Base-by-base conservation (phyloP, 2,329 filamentous ascomycete species). In the Pyricularia grisea region DNA sequence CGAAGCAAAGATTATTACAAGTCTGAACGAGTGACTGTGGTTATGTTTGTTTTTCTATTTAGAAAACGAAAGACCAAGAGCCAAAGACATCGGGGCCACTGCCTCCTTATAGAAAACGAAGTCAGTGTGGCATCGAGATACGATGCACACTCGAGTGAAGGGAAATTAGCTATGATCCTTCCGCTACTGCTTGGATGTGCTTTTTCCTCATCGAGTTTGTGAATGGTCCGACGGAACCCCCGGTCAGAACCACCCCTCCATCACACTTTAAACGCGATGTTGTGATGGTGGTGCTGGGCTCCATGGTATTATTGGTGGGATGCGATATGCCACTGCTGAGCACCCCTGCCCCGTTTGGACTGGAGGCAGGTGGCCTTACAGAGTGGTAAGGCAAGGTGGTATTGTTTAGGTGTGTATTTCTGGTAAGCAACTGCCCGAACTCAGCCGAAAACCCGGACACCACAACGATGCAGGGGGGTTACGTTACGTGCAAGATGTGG, bases 21-120 rank as follows among this genome's bases (percentile, higher is more conserved):
- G 66, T 55, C 36, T 17, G 25, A 67, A 50, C 31, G 66, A 67
- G 66, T 67, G 66, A 67, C 66, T 67, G n/a, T 25, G 36, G 28
- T 65, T n/a, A 36, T 36, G 64, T 42, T 31, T 31, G 36, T 36
- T 25, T 25, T 27, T 36, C 33, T 36, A 36, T 3, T 12, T n/a
- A n/a, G 23, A 27, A 67, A 58, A 4, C 9, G 27, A 67, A 67
- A 11, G 23, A 67, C 27, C 17, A 20, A 33, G 42, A 67, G 25
- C 20, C 7, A 27, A 27, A 14, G 33, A 11, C 23, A 31, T 4
- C 23, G 66, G 42, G 55, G 33, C 25, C 25, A 10, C 66, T 27
- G 33, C 42, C 12, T 27, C 36, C 66, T 67, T 50, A 67, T 67
- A 55, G 23, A 64, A 27, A 27, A 14, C 23, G 23, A 67, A 6